phyloP scores from a whole-genome alignment of 176 grass and related monocot genomes.

The Avena insularis region DNA sequence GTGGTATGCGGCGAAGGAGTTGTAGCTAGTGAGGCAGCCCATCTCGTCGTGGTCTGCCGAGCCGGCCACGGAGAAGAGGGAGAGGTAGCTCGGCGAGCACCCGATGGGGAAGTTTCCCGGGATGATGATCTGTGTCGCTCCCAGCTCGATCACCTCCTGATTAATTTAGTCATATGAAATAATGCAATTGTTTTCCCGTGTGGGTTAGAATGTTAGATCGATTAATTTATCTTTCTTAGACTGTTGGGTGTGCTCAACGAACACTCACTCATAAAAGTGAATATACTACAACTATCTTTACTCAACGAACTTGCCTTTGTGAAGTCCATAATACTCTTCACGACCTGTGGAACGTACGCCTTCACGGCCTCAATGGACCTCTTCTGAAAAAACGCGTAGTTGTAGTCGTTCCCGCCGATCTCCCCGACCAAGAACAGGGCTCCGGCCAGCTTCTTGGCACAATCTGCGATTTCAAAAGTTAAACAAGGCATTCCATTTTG shows the following conservation, averaged over 20 bases:
- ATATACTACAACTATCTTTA: too few relatives aligned
- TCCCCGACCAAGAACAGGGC: slow-evolving; percentile 86
- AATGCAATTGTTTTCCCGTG: not conserved
- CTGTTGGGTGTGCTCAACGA: too few relatives aligned
- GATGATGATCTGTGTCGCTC: slow-evolving; percentile 68
- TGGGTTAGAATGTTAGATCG: too few relatives aligned
- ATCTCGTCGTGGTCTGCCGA: slow-evolving; percentile 54
- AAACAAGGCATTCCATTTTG: not conserved
- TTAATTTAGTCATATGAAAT: not conserved
- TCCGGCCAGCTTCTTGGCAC: slow-evolving; percentile 51
- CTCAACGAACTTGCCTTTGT: slow-evolving; percentile 51
- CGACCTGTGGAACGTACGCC: slow-evolving; percentile 76
- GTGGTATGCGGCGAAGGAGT: slow-evolving; percentile 76
- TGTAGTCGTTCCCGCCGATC: slow-evolving; percentile 98
- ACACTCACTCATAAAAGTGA: too few relatives aligned
- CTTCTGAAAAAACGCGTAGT: slow-evolving; percentile 78
- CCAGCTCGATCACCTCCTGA: slow-evolving; percentile 72
- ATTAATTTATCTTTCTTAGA: too few relatives aligned
- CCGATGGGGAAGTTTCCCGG: slow-evolving; percentile 88
- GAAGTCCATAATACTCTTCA: slow-evolving; percentile 57
- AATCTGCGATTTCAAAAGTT: slow-evolving; percentile 46
- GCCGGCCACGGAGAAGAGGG: slow-evolving; percentile 56
- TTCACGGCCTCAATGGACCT: slow-evolving; percentile 58
- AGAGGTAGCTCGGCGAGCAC: slow-evolving; percentile 86
- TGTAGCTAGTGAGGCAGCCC: slow-evolving; percentile 72